phyloP scores from a whole-genome alignment of 768 basidiomycete genomes.

The Naganishia onofrii region DNA sequence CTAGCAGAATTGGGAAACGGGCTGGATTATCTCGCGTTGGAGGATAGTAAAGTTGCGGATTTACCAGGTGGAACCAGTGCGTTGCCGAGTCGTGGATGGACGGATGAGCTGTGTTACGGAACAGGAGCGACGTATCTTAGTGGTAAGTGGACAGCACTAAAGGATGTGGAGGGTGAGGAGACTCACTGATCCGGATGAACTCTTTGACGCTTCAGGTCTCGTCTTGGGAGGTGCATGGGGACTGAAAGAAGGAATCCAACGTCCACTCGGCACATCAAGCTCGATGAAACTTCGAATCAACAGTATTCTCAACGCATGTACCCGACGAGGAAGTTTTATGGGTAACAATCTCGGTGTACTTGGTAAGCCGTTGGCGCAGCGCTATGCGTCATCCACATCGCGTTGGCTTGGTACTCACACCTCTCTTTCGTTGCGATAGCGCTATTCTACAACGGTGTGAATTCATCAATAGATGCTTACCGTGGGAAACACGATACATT shows the following conservation, averaged over 20 bases:
- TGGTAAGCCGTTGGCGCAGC: no score
- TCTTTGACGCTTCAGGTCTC: constrained; percentile 69
- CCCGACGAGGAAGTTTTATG: constrained; percentile 92
- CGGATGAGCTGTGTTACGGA: constrained; percentile 98
- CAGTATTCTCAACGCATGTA: constrained; percentile 92
- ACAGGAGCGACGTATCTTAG: constrained; percentile 98
- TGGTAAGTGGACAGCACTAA: constrained; percentile 62
- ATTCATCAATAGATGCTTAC: constrained; percentile 83
- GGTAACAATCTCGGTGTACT: constrained; percentile 97
- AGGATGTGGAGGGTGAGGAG: no score
- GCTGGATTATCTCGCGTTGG: constrained; percentile 90
- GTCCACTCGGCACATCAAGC: constrained; percentile 57
- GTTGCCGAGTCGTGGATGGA: constrained; percentile 93
- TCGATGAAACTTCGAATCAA: constrained; percentile 77
- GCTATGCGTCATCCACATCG: no score
- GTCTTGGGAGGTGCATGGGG: constrained; percentile 94
- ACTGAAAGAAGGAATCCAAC: constrained; percentile 83
- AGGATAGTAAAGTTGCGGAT: constrained; percentile 91
- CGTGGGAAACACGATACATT: constrained; percentile 87
- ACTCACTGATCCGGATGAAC: constrained; percentile 50
- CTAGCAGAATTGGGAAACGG: constrained; percentile 87
- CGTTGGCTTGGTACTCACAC: neutral
- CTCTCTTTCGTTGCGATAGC: constrained; percentile 57
- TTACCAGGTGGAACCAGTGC: constrained; percentile 86
- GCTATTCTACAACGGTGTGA: constrained; percentile 91